These are phyloP conservation scores for Peniophora sp. DNA, from an alignment of 1,284 basidiomycete genomes.

Conservation along the genomic window DNA sequence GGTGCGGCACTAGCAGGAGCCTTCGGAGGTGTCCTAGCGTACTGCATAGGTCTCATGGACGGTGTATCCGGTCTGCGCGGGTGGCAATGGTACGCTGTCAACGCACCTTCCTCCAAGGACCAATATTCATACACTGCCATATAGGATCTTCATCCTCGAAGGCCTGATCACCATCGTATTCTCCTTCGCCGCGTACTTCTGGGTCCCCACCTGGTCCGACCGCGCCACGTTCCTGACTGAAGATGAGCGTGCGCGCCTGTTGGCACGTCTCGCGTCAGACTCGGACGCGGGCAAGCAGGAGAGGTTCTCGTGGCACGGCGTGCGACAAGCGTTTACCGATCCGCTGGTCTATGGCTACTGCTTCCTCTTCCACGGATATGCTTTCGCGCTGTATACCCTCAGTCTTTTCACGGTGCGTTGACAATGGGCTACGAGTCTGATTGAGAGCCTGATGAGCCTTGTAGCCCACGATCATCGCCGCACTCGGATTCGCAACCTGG, in stretches of 20 bases:
- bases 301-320: conserved; percentile 41
- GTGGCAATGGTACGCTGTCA: conserved; percentile 39
- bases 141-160: conserved; percentile 58
- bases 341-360: conserved; percentile 60
- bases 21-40: conserved; percentile 53
- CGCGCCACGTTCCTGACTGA: conserved; percentile 47
- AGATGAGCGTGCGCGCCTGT: conserved; percentile 37
- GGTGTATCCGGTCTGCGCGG: conserved; percentile 46
- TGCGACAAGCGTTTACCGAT: conserved; percentile 47
- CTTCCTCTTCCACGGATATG: conserved; percentile 58
- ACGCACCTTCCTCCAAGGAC: too few relatives aligned
- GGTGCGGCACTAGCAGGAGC: conserved; percentile 51
- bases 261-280: conserved; percentile 39
- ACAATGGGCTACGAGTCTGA: background rate
- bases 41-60: conserved; percentile 49
- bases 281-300: conserved; percentile 46
- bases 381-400: conserved; percentile 48
- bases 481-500: conserved; percentile 49
- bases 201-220: conserved; percentile 52
- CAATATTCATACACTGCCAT: background rate
- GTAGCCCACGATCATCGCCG: conserved; percentile 54
- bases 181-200: conserved; percentile 41
- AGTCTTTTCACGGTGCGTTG: conserved; percentile 42
- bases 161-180: conserved; percentile 44
- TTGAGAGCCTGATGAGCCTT: background rate